Conservation (phyloP, 2,329 filamentous ascomycete genomes). For the Xylaria sp. region DNA sequence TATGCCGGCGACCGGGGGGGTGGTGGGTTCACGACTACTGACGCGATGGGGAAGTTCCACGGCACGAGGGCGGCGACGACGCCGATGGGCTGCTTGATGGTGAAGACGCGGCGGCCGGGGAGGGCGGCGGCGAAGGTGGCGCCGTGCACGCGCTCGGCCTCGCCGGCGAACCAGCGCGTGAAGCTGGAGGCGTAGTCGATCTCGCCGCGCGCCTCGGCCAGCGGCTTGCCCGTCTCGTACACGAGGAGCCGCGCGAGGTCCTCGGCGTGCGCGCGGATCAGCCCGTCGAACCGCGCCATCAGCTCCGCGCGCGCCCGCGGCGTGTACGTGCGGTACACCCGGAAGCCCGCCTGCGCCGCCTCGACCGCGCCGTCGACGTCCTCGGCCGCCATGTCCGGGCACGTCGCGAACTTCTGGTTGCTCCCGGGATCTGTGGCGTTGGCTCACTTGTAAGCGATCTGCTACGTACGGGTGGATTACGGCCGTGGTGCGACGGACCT, state of each 20-base stretch:
- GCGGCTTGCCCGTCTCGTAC: slow-evolving; percentile 63
- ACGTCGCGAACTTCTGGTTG: slow-evolving; percentile 45
- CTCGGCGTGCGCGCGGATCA: slow-evolving; percentile 64
- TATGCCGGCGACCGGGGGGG: too few relatives aligned
- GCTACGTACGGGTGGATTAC: background rate
- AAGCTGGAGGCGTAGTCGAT: slow-evolving; percentile 58
- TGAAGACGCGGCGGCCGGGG: slow-evolving; percentile 67
- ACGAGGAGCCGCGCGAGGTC: slow-evolving; percentile 66
- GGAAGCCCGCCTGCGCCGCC: slow-evolving; percentile 62
- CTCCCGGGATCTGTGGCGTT: slow-evolving; percentile 54
- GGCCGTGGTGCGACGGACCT: slow-evolving; percentile 41
- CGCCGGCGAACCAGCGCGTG: slow-evolving; percentile 59
- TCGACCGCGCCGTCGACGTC: slow-evolving; percentile 65
- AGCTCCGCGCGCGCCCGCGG: slow-evolving; percentile 64
- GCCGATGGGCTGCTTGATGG: slow-evolving; percentile 75
- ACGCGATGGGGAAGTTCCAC: slow-evolving; percentile 70
- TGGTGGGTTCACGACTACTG: slow-evolving; percentile 36
- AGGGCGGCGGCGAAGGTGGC: slow-evolving; percentile 60
- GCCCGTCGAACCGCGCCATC: slow-evolving; percentile 65
- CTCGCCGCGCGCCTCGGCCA: slow-evolving; percentile 56
- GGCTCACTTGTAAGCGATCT: slow-evolving; percentile 1
- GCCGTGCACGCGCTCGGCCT: slow-evolving; percentile 57
- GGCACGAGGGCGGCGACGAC: slow-evolving; percentile 70
- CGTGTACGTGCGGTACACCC: slow-evolving; percentile 60
- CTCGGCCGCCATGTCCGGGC: slow-evolving; percentile 50